Evolutionary conservation across 768 basidiomycete species (phyloP).

Genomic region (Macrolepiota albuminosa): DNA sequence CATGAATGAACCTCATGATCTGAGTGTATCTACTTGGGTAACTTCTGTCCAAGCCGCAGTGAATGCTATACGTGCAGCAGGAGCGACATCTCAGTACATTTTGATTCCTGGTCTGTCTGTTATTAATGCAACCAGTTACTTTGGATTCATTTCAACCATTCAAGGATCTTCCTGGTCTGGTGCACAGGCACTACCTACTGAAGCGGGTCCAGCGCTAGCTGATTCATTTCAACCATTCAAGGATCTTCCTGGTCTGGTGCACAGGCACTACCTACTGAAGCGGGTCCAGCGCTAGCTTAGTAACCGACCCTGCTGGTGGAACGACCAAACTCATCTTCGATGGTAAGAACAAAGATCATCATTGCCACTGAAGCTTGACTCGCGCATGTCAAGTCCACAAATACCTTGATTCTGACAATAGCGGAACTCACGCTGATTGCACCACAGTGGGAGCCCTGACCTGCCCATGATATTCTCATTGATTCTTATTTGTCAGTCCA

Average conservation of each 20-base stretch:
- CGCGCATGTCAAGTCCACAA: slow-evolving; percentile 37
- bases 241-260: slow-evolving; percentile 26
- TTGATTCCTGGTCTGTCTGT: slow-evolving; percentile 41
- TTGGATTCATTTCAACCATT: background rate
- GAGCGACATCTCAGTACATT: slow-evolving; percentile 51
- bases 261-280: slow-evolving; percentile 34
- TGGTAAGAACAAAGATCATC: slow-evolving; percentile 8
- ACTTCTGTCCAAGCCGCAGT: slow-evolving; percentile 48
- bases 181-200: slow-evolving; percentile 32
- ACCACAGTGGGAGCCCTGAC: slow-evolving; percentile 16
- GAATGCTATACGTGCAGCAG: slow-evolving; percentile 52
- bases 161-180: slow-evolving; percentile 25
- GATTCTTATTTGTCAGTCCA: slow-evolving; percentile 20
- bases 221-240: background rate
- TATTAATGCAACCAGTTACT: background rate
- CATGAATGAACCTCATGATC: slow-evolving; percentile 63
- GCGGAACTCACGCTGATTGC: slow-evolving; percentile 32
- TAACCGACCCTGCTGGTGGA: slow-evolving; percentile 38
- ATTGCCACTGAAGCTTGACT: background rate
- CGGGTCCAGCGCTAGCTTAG: slow-evolving; percentile 38
- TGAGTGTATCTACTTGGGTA: slow-evolving; percentile 43
- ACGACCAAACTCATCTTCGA: slow-evolving; percentile 47
- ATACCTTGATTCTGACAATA: slow-evolving; percentile 54
- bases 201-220: slow-evolving; percentile 40
- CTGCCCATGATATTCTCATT: background rate